These are phyloP conservation scores for Fusarium secorum DNA, from an alignment of 2,329 filamentous ascomycete genomes.

Conservation along the genomic window DNA sequence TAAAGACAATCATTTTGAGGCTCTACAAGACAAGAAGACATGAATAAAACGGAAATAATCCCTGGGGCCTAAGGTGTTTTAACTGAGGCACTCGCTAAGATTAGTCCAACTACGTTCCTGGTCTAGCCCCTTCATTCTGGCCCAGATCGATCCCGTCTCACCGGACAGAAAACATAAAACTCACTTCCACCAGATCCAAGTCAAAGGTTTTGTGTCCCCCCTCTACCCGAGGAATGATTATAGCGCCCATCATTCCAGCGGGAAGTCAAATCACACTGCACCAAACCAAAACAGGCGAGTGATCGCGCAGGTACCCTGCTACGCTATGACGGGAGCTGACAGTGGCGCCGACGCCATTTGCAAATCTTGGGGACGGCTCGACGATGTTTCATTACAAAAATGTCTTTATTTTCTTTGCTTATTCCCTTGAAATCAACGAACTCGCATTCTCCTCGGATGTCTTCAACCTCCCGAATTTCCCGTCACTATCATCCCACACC, in stretches of 20 bases:
- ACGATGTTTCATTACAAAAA: background rate
- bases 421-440: background rate
- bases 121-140: background rate
- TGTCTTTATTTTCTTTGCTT: background rate
- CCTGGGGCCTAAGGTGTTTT: background rate
- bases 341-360: background rate
- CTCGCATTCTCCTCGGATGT: background rate
- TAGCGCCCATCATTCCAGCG: background rate
- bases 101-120: background rate
- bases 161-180: background rate
- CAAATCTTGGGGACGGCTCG: background rate
- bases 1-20: fast-evolving
- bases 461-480: background rate
- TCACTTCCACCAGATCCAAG: fast-evolving
- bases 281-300: background rate
- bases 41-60: background rate
- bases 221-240: background rate
- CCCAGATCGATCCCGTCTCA: background rate
- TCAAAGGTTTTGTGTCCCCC: fast-evolving
- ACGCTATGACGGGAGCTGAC: background rate
- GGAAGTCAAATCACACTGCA: background rate
- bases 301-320: background rate
- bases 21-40: background rate
- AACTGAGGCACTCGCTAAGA: background rate
- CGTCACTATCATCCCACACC: background rate